Base-by-base conservation (phyloP, 345 rosid species). In the Cardamine resedifolia region DNA sequence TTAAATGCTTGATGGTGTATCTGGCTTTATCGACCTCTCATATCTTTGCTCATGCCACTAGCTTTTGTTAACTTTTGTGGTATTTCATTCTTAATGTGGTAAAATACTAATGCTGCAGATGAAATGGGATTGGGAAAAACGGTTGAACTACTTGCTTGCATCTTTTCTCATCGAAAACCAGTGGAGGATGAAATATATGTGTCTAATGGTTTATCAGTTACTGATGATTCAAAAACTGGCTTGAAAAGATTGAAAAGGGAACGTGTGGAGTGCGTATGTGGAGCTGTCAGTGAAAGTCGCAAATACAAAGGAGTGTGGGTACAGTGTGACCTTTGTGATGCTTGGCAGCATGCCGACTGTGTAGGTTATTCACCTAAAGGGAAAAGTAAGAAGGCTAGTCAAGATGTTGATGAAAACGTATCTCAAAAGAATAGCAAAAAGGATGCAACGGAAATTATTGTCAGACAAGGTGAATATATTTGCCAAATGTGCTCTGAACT, bases 71-170 rank as follows among this genome's bases (percentile, higher is more conserved):
- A n/a, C 45, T 36, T 56, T 2, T 48, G 58, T 48, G 73, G 45
- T 39, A 20, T 31, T 7, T 60, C 14, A 52, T 68, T 43, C 49
- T 44, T 24, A 61, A 41, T 63, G 64, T 79, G 79, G 58, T 77
- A 69, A 70, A 72, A 18, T 70, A 38, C 53, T 78, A 60, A 72
- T 71, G 39, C 47, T 28, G 64, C 91, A 91, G 98, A 94, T 85
- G 98, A 94, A 85, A 94, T 94, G 98, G 98, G 98, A 45, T 79
- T 94, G 83, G 97, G 98, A 16, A 94, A 94, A 83, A 94, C 98
- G 10, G 91, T 94, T 73, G 98, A 94, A 72, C 81, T 94, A 68
- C 96, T 94, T 83, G 97, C 96, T 70, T 89, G 95, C 78, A 75
- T 94, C 72, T 87, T 88, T 83, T 77, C 89, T 65, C 91, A 94